phyloP scores from a whole-genome alignment of 768 basidiomycete species.

The Tylopilus sp. region DNA sequence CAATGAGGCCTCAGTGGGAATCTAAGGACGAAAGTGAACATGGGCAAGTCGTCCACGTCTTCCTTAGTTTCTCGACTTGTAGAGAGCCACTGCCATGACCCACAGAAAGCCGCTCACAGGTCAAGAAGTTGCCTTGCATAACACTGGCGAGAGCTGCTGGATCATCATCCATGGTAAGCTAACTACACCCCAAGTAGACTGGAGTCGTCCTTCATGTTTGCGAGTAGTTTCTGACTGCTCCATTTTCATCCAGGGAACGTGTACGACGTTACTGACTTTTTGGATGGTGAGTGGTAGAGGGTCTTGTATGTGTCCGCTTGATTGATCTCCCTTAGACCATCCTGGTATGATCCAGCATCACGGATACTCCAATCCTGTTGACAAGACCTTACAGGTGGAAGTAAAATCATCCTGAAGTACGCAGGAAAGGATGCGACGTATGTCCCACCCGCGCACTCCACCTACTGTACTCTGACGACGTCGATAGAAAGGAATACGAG shows the following conservation, averaged over 20 bases:
- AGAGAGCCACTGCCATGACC: slow-evolving; percentile 9
- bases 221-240: background rate
- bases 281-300: slow-evolving; percentile 49
- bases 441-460: slow-evolving; percentile 23
- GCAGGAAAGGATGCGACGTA: slow-evolving; percentile 89
- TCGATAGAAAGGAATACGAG: slow-evolving; percentile 68
- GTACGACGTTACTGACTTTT: slow-evolving; percentile 78
- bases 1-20: too few relatives aligned
- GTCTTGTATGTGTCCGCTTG: background rate
- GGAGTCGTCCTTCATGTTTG: background rate
- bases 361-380: background rate
- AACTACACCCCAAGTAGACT: background rate
- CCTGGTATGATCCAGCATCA: slow-evolving; percentile 43
- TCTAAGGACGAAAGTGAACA: background rate
- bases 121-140: slow-evolving; percentile 52
- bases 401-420: slow-evolving; percentile 82
- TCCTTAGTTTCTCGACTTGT: background rate
- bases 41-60: background rate
- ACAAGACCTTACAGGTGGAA: slow-evolving; percentile 51
- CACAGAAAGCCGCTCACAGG: slow-evolving; percentile 36
- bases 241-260: slow-evolving; percentile 49
- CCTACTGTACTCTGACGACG: background rate
- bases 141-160: slow-evolving; percentile 64
- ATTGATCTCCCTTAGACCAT: slow-evolving; percentile 44
- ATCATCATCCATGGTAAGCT: slow-evolving; percentile 77